These are phyloP conservation scores for Debaryomyces subglobosus DNA, from an alignment of 1,139 yeast species.

Conservation along the genomic window DNA sequence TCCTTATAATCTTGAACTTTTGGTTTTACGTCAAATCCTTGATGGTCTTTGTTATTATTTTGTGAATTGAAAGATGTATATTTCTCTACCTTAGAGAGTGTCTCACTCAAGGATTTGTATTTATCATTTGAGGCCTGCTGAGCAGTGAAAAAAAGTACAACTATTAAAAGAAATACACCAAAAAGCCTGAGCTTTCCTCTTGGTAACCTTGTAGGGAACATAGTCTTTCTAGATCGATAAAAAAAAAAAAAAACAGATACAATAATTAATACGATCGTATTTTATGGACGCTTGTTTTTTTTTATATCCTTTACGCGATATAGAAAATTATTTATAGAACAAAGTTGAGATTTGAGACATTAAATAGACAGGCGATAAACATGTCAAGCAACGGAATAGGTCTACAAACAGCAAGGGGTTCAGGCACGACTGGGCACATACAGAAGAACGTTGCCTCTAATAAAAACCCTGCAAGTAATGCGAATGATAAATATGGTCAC, in stretches of 20 bases:
- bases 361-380: not conserved
- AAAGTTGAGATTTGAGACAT: not conserved
- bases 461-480: constrained; percentile 17
- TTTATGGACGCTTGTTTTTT: not conserved
- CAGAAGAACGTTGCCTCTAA: constrained; percentile 50
- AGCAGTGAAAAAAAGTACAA: constrained; percentile 3
- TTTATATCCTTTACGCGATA: not conserved
- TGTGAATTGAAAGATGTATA: constrained; percentile 3
- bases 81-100: not conserved
- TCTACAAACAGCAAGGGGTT: constrained; percentile 63
- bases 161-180: not conserved
- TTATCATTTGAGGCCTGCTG: not conserved
- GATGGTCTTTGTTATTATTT: not conserved
- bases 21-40: constrained; percentile 1
- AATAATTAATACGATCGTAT: not conserved
- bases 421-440: constrained; percentile 74
- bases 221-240: not conserved
- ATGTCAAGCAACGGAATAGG: constrained; percentile 77
- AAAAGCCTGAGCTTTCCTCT: not conserved
- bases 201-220: not conserved
- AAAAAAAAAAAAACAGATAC: not conserved
- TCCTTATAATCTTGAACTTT: not conserved
- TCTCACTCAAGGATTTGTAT: not conserved
- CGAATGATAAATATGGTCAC: constrained; percentile 29
- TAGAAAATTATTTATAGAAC: not conserved